Conservation (phyloP, 495 filamentous ascomycete genomes). For the Pyrenopolyporus hunteri region DNA sequence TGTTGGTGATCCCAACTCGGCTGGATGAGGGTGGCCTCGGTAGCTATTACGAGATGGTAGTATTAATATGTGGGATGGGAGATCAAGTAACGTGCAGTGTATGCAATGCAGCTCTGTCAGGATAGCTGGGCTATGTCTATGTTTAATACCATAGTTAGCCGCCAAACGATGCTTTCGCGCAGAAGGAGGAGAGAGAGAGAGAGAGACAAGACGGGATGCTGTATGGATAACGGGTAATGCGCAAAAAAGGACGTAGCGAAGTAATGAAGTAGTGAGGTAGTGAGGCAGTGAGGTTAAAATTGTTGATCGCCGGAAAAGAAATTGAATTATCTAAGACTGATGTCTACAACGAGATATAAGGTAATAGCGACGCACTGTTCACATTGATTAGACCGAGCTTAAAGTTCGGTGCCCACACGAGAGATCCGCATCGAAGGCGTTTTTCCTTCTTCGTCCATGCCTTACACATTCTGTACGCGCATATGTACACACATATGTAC, state of each 20-base stretch:
- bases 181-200: neutral
- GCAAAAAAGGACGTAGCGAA: neutral
- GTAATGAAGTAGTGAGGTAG: neutral
- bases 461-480: too few species aligned
- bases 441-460: too few species aligned
- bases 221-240: neutral
- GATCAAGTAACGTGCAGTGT: conserved; percentile 33
- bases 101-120: conserved; percentile 30
- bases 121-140: conserved; percentile 8
- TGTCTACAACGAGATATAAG: conserved; percentile 13
- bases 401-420: conserved; percentile 15
- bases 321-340: conserved; percentile 30
- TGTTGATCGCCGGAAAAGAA: conserved; percentile 1
- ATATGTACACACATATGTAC: too few species aligned
- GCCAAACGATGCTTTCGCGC: conserved; percentile 1
- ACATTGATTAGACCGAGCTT: conserved; percentile 11
- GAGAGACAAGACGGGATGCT: neutral
- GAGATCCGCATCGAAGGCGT: neutral
- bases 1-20: conserved; percentile 22
- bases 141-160: conserved; percentile 17
- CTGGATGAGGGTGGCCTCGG: conserved; percentile 6
- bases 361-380: conserved; percentile 24
- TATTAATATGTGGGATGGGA: conserved; percentile 37
- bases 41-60: conserved; percentile 29
- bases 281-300: conserved; percentile 5